phyloP scores from a whole-genome alignment of 139 green algal genomes.

The Pseudopediastrum boryanum region DNA sequence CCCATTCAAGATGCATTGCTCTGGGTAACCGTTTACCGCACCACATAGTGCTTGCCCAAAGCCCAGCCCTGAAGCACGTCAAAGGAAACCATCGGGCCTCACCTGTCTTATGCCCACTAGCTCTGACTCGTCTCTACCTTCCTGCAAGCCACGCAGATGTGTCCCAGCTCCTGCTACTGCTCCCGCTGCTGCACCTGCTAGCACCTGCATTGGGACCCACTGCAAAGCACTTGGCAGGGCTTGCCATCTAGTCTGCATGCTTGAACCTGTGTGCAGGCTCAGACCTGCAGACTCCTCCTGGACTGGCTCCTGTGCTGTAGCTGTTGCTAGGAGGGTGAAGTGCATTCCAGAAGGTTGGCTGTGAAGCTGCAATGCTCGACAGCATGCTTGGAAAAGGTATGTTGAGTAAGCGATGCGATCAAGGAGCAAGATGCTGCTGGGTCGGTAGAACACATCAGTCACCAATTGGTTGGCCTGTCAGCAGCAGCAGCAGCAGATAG shows the following conservation, averaged over 20 bases:
- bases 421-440: not conserved
- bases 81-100: no score
- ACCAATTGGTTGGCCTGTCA: conserved; percentile 27
- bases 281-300: not conserved
- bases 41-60: no score
- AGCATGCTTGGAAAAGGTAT: not conserved
- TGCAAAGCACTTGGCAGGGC: no score
- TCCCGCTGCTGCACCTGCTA: not conserved
- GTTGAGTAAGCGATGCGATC: conserved; percentile 27
- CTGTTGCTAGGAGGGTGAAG: conserved; percentile 15
- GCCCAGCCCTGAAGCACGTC: no score
- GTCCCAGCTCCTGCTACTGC: not conserved
- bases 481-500: not conserved
- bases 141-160: no score
- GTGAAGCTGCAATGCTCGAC: conserved; percentile 15
- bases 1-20: no score
- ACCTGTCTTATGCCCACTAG: no score
- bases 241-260: not conserved
- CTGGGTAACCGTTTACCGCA: no score
- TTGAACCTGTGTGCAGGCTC: not conserved
- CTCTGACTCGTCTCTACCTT: no score
- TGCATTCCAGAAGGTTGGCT: conserved; percentile 6
- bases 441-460: conserved; percentile 12
- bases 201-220: no score
- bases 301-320: no score